phyloP scores from a whole-genome alignment of 2,329 filamentous ascomycete genomes.

The Talaromyces sp. region DNA sequence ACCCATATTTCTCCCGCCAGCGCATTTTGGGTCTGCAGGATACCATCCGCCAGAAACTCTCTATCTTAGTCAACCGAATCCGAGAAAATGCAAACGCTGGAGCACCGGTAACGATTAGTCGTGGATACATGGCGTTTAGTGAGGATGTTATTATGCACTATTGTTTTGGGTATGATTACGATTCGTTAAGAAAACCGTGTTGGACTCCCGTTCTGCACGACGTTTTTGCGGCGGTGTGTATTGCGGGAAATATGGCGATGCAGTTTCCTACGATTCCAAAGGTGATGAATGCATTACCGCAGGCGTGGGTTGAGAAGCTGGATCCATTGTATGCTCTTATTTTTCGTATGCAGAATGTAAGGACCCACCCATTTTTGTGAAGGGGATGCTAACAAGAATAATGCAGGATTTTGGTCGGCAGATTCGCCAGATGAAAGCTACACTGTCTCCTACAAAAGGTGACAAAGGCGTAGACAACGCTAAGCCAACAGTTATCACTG shows the following conservation, averaged over 20 bases:
- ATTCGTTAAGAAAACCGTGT: constrained; percentile 1
- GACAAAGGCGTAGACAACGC: not conserved
- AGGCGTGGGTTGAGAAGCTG: constrained; percentile 1
- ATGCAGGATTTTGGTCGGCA: not conserved
- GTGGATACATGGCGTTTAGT: constrained; percentile 5
- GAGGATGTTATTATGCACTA: constrained; percentile 7
- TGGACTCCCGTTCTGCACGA: constrained; percentile 3
- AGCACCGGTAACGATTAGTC: not conserved
- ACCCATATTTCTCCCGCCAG: constrained; percentile 6
- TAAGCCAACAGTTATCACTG: not conserved
- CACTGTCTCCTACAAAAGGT: not conserved
- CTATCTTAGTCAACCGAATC: not conserved
- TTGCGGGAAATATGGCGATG: constrained; percentile 5
- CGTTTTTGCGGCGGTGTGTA: not conserved
- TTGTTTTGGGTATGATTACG: constrained; percentile 8
- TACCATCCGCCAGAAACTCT: constrained; percentile 1
- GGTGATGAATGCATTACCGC: constrained; percentile 5
- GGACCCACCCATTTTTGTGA: not conserved
- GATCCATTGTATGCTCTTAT: constrained; percentile 3
- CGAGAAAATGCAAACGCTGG: not conserved
- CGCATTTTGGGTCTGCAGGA: constrained; percentile 1
- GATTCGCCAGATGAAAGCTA: constrained; percentile 1
- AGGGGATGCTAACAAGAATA: not conserved
- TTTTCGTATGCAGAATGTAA: constrained; percentile 6
- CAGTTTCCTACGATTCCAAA: constrained; percentile 3